These are phyloP conservation scores for Oropetium thomaeum DNA, from an alignment of 176 grass and related monocot species.

Conservation along the genomic window DNA sequence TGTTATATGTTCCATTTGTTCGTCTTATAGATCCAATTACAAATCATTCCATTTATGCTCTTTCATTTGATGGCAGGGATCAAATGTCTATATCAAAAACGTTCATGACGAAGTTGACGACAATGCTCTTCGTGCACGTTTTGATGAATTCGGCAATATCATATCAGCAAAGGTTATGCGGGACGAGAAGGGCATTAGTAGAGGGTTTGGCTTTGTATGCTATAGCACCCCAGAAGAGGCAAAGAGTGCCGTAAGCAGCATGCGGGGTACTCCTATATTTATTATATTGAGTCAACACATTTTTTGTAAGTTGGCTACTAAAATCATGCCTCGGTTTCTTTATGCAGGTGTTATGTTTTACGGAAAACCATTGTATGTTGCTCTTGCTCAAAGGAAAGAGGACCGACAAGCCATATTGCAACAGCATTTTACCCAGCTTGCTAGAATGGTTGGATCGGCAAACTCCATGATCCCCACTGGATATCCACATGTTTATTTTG, in stretches of 20 bases:
- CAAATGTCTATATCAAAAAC: slow-evolving; percentile 91
- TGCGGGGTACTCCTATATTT: slow-evolving; percentile 54
- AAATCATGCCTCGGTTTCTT: slow-evolving; percentile 1
- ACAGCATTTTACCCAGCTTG: slow-evolving; percentile 46
- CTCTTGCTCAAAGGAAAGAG: slow-evolving; percentile 82
- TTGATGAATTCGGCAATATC: slow-evolving; percentile 74
- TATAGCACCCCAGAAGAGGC: slow-evolving; percentile 75
- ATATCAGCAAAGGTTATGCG: slow-evolving; percentile 83
- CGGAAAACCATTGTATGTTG: slow-evolving; percentile 81
- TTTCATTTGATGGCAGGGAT: slow-evolving; percentile 26
- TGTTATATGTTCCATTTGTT: neutral
- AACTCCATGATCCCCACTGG: slow-evolving; percentile 47
- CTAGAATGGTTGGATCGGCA: slow-evolving; percentile 34
- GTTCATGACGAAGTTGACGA: slow-evolving; percentile 68
- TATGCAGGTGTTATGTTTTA: slow-evolving; percentile 69
- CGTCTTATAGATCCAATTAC: neutral
- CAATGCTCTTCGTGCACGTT: slow-evolving; percentile 45
- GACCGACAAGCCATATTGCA: slow-evolving; percentile 58
- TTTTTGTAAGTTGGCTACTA: neutral
- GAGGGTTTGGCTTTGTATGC: slow-evolving; percentile 92
- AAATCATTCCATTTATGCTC: neutral
- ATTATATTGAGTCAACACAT: neutral
- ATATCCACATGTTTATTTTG: slow-evolving; percentile 64
- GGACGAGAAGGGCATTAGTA: slow-evolving; percentile 74
- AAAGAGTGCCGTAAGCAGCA: slow-evolving; percentile 49